A percentile compares a stretch with the other conserved stretches of the same genome.
phyloP scores from a whole-genome alignment of 139 green algal genomes.

The Ulvella scutata region DNA sequence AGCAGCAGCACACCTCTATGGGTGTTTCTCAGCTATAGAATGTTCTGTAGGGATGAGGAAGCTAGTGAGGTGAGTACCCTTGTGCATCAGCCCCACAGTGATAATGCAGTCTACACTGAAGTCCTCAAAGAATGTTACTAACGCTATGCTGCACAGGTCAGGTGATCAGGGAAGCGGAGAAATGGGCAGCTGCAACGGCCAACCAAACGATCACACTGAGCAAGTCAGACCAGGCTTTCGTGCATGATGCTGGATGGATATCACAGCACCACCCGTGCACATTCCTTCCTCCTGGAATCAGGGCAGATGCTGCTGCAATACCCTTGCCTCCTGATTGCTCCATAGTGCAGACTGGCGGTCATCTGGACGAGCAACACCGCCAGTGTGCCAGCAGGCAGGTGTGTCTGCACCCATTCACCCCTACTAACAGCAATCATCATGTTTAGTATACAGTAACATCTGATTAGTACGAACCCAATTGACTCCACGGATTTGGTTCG shows the following conservation, averaged over 20 bases:
- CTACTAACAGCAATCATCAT: no score
- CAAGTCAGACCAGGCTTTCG: conserved; percentile 28
- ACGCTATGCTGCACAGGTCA: background rate
- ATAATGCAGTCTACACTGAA: background rate
- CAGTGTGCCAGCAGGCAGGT: background rate
- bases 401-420: background rate
- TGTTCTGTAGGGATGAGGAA: conserved; percentile 22
- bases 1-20: conserved; percentile 1
- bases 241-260: background rate
- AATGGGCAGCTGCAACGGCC: conserved; percentile 11
- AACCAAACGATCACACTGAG: conserved; percentile 25
- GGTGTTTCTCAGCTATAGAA: conserved; percentile 30
- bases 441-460: no score
- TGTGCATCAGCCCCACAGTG: background rate
- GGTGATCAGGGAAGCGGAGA: conserved; percentile 13
- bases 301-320: background rate
- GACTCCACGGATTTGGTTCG: background rate
- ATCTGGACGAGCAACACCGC: no score
- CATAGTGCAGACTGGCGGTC: background rate
- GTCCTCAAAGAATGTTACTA: background rate
- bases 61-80: background rate
- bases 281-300: background rate
- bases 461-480: background rate
- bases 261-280: background rate
- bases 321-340: background rate